Evolutionary conservation across 2,329 filamentous ascomycete species (phyloP).

Genomic region (Trichoderma sp.): DNA sequence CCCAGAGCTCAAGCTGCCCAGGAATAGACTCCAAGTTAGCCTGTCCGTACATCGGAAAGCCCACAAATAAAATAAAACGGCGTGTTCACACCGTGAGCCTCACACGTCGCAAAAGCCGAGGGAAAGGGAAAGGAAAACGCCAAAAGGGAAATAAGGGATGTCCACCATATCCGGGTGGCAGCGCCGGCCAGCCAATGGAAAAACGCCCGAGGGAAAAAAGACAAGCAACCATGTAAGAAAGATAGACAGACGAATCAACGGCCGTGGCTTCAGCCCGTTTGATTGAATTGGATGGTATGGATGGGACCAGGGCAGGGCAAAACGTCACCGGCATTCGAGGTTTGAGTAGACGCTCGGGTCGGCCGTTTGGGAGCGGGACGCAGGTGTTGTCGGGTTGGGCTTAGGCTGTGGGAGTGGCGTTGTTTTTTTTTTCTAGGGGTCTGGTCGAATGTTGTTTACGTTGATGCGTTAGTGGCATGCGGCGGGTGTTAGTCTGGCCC

Average conservation of each 20-base stretch:
- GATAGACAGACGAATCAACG: background rate
- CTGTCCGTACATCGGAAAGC: background rate
- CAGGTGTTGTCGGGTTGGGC: background rate
- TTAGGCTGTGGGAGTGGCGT: constrained; percentile 6
- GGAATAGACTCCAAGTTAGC: background rate
- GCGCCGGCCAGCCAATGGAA: background rate
- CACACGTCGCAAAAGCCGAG: background rate
- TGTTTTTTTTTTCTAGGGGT: constrained; percentile 2
- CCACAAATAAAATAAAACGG: background rate
- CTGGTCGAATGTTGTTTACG: constrained; percentile 1
- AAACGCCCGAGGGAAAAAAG: background rate
- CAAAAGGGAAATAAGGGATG: background rate
- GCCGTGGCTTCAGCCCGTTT: background rate
- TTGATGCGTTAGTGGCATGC: constrained; percentile 3
- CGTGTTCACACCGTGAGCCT: background rate
- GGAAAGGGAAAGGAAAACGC: background rate
- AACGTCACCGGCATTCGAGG: background rate
- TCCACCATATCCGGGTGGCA: background rate
- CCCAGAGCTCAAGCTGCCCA: background rate
- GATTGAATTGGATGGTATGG: background rate
- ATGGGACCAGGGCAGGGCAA: background rate
- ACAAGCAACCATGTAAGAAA: background rate
- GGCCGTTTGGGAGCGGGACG: background rate
- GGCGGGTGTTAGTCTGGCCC: background rate
- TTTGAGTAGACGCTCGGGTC: background rate